Percentiles rank a stretch among this genome's conserved stretches.
These are phyloP conservation scores for Sclerotinia borealis DNA, from an alignment of 2,329 filamentous ascomycete species.

Conservation along the genomic window DNA sequence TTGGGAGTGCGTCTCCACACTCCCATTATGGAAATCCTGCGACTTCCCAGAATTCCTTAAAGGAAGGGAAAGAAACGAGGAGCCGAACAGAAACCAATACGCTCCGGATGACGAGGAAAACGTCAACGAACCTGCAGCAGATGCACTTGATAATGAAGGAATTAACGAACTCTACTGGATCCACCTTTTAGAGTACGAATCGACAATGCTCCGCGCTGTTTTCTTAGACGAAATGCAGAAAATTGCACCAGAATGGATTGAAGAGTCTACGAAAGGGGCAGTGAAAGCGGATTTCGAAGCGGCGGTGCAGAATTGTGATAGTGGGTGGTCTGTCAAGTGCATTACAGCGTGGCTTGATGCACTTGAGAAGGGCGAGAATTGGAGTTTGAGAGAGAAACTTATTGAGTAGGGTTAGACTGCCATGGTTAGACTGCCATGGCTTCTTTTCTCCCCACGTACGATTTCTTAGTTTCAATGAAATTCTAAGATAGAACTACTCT, in stretches of 20 bases:
- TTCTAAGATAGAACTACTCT: too few species aligned
- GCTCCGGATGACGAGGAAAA: conserved; percentile 8
- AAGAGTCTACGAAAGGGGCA: conserved; percentile 18
- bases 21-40: conserved; percentile 37
- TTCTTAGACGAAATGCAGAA: conserved; percentile 33
- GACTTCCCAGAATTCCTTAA: conserved; percentile 34
- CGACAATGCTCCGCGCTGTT: conserved; percentile 34
- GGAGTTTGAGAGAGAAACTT: conserved; percentile 12
- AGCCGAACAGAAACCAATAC: conserved; percentile 23
- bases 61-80: conserved; percentile 26
- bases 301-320: conserved; percentile 20
- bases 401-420: conserved; percentile 8
- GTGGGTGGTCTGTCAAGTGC: neutral
- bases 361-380: conserved; percentile 3
- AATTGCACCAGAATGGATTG: conserved; percentile 18
- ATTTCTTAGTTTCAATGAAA: too few species aligned
- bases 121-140: conserved; percentile 13
- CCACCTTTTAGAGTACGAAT: conserved; percentile 38
- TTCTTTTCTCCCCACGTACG: too few species aligned
- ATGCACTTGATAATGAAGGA: conserved; percentile 35
- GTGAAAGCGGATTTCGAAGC: conserved; percentile 33
- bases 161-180: conserved; percentile 37
- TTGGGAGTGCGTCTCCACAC: conserved; percentile 39
- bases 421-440: too few species aligned
- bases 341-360: conserved; percentile 14